A percentile compares a stretch with the other conserved stretches of the same genome.
Conservation (phyloP, 2,329 filamentous ascomycete genomes). For the Aspergillus intermedius region DNA sequence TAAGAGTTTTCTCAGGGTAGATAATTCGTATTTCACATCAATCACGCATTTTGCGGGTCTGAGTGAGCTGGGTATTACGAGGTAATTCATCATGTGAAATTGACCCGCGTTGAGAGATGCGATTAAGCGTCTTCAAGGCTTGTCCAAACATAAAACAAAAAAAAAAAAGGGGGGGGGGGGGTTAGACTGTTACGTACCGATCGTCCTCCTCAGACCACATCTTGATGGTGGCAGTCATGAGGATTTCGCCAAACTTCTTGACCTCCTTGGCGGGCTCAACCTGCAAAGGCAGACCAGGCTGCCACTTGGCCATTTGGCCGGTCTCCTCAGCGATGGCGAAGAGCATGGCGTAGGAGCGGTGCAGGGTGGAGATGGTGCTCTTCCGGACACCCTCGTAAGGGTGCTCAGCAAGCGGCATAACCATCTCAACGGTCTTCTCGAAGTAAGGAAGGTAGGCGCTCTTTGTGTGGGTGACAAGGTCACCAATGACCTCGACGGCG, state of each 20-base stretch:
- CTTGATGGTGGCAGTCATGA: slow-evolving; percentile 75
- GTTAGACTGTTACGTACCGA: slow-evolving; percentile 60
- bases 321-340: slow-evolving; percentile 81
- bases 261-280: slow-evolving; percentile 72
- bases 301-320: slow-evolving; percentile 73
- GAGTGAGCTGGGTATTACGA: slow-evolving; percentile 99
- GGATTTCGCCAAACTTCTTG: slow-evolving; percentile 75
- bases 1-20: slow-evolving; percentile 42
- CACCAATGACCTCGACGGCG: slow-evolving; percentile 87
- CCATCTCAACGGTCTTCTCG: slow-evolving; percentile 76
- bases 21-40: slow-evolving; percentile 78
- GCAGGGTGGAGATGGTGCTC: slow-evolving; percentile 82
- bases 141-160: slow-evolving; percentile 14
- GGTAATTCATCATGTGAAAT: slow-evolving; percentile 66
- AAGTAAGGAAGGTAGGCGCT: slow-evolving; percentile 75
- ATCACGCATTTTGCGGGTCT: slow-evolving; percentile 71
- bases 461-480: slow-evolving; percentile 82
- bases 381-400: slow-evolving; percentile 90
- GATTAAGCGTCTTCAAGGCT: slow-evolving; percentile 2
- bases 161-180: too few species aligned
- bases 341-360: slow-evolving; percentile 86
- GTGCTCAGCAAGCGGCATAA: slow-evolving; percentile 78
- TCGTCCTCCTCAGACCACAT: slow-evolving; percentile 88
- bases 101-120: slow-evolving; percentile 1
- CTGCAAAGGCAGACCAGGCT: slow-evolving; percentile 76